Conservation (phyloP, 2,329 filamentous ascomycete species). For the Neonectria sp. region DNA sequence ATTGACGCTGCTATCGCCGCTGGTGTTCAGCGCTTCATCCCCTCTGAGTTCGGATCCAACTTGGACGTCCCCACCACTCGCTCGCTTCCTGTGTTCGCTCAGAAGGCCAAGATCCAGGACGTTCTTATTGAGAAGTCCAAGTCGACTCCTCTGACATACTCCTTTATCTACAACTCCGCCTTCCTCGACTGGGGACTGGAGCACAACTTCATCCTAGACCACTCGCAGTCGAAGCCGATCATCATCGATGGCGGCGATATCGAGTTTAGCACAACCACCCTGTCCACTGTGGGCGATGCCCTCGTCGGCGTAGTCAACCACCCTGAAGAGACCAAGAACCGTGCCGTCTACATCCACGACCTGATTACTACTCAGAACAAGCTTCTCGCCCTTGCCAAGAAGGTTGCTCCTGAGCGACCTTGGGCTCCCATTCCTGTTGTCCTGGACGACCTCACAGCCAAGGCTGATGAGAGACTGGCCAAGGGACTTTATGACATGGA, state of each 20-base stretch:
- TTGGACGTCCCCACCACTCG: constrained; percentile 50
- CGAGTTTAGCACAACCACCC: constrained; percentile 63
- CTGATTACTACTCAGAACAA: constrained; percentile 62
- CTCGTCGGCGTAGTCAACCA: constrained; percentile 65
- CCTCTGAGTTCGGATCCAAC: constrained; percentile 69
- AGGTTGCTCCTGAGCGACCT: constrained; percentile 60
- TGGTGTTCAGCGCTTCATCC: constrained; percentile 74
- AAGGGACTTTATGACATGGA: constrained; percentile 48
- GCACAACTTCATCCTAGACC: constrained; percentile 60
- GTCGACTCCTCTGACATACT: constrained; percentile 52
- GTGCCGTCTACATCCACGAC: constrained; percentile 62
- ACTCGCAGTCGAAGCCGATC: constrained; percentile 54
- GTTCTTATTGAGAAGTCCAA: constrained; percentile 58
- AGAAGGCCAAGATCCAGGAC: constrained; percentile 62
- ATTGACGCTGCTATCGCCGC: constrained; percentile 72
- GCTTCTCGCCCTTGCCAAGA: constrained; percentile 63
- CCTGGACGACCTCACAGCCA: constrained; percentile 47
- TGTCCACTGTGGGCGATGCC: constrained; percentile 62
- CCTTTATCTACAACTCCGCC: constrained; percentile 51
- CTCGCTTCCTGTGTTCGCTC: constrained; percentile 65
- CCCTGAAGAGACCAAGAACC: constrained; percentile 68
- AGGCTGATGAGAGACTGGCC: constrained; percentile 49
- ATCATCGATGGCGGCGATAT: constrained; percentile 67
- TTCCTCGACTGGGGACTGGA: constrained; percentile 57
- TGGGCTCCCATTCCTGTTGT: constrained; percentile 61